These are phyloP conservation scores for Debaryomyces prosopidis DNA, from an alignment of 805 yeast species.

Conservation along the genomic window DNA sequence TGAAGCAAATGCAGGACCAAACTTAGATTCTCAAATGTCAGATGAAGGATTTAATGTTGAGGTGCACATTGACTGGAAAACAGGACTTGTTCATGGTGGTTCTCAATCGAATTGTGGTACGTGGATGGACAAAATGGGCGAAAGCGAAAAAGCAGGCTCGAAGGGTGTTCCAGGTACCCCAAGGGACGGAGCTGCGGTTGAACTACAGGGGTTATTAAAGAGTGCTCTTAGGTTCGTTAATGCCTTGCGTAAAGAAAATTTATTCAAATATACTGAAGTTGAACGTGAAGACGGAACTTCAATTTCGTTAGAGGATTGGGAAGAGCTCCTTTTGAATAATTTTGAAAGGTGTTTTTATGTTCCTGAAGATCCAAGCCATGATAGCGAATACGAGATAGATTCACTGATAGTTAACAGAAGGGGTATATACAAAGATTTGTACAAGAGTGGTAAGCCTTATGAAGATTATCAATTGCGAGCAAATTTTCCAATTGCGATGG, in stretches of 20 bases:
- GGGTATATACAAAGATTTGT: slow-evolving; percentile 91
- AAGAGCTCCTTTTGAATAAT: slow-evolving; percentile 60
- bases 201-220: slow-evolving; percentile 84
- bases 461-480: slow-evolving; percentile 95
- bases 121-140: slow-evolving; percentile 99
- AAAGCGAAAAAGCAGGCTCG: slow-evolving; percentile 75
- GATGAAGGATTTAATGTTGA: slow-evolving; percentile 89
- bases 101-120: slow-evolving; percentile 94
- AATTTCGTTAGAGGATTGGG: slow-evolving; percentile 70
- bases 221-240: slow-evolving; percentile 81
- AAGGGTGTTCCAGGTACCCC: slow-evolving; percentile 98
- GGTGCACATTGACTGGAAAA: slow-evolving; percentile 80
- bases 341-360: slow-evolving; percentile 81
- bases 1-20: slow-evolving; percentile 93
- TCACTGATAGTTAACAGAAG: slow-evolving; percentile 73
- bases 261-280: slow-evolving; percentile 61
- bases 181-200: slow-evolving; percentile 95
- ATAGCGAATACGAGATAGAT: slow-evolving; percentile 61
- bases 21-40: slow-evolving; percentile 86
- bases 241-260: slow-evolving; percentile 51
- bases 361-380: slow-evolving; percentile 66
- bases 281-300: slow-evolving; percentile 55
- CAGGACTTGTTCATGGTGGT: slow-evolving; percentile 89
- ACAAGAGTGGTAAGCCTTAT: slow-evolving; percentile 76
- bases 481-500: slow-evolving; percentile 88